Conservation (phyloP, 768 basidiomycete species). For the Termitomyces heimii region DNA sequence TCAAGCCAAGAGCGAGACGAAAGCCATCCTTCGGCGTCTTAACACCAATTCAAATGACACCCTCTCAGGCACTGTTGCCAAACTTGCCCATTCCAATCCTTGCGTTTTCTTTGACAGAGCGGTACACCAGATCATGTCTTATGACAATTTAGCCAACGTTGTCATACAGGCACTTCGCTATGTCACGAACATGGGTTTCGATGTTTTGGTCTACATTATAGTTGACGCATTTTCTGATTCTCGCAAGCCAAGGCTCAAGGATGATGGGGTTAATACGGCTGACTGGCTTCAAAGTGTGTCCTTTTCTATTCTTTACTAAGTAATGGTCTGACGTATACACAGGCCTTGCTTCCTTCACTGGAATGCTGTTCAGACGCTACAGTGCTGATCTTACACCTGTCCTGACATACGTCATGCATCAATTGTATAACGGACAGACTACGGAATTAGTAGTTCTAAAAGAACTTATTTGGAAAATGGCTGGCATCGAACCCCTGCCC, state of each 20-base stretch:
- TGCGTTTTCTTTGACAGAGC: slow-evolving; percentile 86
- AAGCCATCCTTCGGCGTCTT: slow-evolving; percentile 82
- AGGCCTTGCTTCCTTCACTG: slow-evolving; percentile 93
- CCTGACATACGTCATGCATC: slow-evolving; percentile 87
- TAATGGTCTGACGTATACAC: slow-evolving; percentile 11
- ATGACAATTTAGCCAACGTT: slow-evolving; percentile 87
- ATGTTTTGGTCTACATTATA: slow-evolving; percentile 84
- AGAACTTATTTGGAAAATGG: slow-evolving; percentile 93
- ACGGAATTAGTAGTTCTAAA: slow-evolving; percentile 90
- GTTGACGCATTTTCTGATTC: slow-evolving; percentile 86
- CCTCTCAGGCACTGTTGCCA: slow-evolving; percentile 83
- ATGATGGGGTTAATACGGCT: slow-evolving; percentile 85
- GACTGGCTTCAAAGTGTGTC: slow-evolving; percentile 89
- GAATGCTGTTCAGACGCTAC: slow-evolving; percentile 86
- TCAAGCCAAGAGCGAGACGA: slow-evolving; percentile 84
- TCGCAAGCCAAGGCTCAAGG: slow-evolving; percentile 75
- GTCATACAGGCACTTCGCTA: slow-evolving; percentile 87
- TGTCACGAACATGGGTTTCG: slow-evolving; percentile 90
- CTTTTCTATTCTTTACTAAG: not conserved
- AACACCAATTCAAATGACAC: slow-evolving; percentile 80
- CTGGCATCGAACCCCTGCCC: slow-evolving; percentile 86
- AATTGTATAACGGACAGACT: slow-evolving; percentile 75
- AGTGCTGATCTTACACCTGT: slow-evolving; percentile 78
- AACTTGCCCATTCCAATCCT: slow-evolving; percentile 92
- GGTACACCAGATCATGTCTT: slow-evolving; percentile 92